These are phyloP conservation scores for Albatrellus ellisii DNA, from an alignment of 768 basidiomycete genomes.

Conservation along the genomic window DNA sequence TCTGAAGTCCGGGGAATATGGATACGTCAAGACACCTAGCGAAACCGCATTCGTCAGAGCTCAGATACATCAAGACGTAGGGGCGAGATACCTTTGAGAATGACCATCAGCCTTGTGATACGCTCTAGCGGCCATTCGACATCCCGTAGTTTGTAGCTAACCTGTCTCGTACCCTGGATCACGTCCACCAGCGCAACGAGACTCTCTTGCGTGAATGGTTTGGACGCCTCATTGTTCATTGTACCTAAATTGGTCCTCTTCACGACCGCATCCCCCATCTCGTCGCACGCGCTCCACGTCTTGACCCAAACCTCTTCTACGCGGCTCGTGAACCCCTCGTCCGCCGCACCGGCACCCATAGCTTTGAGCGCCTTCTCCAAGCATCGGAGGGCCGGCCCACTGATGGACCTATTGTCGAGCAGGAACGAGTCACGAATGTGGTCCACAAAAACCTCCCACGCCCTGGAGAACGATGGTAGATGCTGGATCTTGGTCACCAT, in stretches of 20 bases:
- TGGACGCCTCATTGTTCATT: slow-evolving; percentile 1
- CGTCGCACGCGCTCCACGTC: slow-evolving; percentile 59
- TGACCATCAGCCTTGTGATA: slow-evolving; percentile 54
- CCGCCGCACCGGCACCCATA: slow-evolving; percentile 21
- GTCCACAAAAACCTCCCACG: slow-evolving; percentile 64
- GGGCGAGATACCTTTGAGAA: slow-evolving; percentile 50
- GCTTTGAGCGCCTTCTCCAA: slow-evolving; percentile 70
- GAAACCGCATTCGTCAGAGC: not conserved
- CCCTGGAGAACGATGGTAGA: slow-evolving; percentile 52
- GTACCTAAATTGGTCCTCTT: slow-evolving; percentile 14
- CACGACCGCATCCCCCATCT: slow-evolving; percentile 44
- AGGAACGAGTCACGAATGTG: slow-evolving; percentile 63
- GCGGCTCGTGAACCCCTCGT: slow-evolving; percentile 11
- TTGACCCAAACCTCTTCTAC: slow-evolving; percentile 38
- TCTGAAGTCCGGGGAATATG: slow-evolving; percentile 73
- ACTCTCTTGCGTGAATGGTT: slow-evolving; percentile 73
- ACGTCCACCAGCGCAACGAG: slow-evolving; percentile 71
- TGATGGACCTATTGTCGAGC: slow-evolving; percentile 48
- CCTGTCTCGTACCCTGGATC: slow-evolving; percentile 42
- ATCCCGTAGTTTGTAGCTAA: slow-evolving; percentile 33
- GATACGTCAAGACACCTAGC: slow-evolving; percentile 65
- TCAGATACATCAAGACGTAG: too few species aligned
- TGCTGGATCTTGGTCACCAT: slow-evolving; percentile 58
- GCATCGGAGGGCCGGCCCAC: slow-evolving; percentile 75
- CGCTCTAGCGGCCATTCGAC: slow-evolving; percentile 56